These are phyloP conservation scores for Camelina neglecta DNA, from an alignment of 345 rosid genomes.

Conservation along the genomic window DNA sequence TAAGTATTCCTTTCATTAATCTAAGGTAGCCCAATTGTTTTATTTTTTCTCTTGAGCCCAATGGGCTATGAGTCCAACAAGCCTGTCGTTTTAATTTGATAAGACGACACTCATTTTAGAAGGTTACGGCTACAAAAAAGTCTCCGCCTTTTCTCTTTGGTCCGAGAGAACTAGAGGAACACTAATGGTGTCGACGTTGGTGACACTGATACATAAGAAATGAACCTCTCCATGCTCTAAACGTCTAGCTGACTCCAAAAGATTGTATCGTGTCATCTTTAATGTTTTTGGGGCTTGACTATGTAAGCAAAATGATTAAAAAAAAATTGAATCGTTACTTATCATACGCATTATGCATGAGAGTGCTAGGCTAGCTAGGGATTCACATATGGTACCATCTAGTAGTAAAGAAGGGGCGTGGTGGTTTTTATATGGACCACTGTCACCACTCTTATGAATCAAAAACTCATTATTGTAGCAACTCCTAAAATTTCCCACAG, in stretches of 20 bases:
- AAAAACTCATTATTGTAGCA: background rate
- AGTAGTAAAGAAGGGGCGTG: conserved; percentile 32
- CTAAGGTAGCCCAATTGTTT: no score
- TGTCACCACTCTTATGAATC: conserved; percentile 43
- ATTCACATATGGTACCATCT: conserved; percentile 30
- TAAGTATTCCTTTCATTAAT: no score
- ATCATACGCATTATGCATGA: background rate
- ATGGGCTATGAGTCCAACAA: no score
- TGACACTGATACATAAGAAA: background rate
- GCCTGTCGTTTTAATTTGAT: background rate
- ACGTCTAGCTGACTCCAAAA: no score
- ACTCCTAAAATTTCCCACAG: background rate
- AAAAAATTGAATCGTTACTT: background rate
- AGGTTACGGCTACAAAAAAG: background rate
- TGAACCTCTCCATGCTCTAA: background rate
- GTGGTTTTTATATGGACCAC: conserved; percentile 47
- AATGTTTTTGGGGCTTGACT: background rate
- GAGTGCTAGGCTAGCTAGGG: conserved; percentile 6
- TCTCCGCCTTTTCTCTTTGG: background rate
- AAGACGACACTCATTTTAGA: background rate
- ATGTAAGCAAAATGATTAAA: background rate
- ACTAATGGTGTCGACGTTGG: background rate
- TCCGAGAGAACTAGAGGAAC: no score
- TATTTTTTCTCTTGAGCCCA: no score
- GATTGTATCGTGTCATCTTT: background rate